phyloP scores from a whole-genome alignment of 108 stramenopile genomes.

The Skeletonema marinoi region DNA sequence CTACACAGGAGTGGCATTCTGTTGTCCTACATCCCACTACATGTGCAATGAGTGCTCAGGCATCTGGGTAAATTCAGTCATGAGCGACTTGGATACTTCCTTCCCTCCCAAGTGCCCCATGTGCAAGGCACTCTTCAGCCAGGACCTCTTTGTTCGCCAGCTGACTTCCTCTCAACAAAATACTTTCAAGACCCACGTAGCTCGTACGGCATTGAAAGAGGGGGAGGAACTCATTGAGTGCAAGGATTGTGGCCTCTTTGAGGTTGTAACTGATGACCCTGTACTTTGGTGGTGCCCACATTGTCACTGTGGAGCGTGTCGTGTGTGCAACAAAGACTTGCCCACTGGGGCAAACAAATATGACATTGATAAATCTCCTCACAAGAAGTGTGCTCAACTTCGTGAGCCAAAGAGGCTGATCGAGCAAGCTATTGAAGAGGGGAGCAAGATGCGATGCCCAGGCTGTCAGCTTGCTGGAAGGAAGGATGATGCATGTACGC shows the following conservation, averaged over 20 bases:
- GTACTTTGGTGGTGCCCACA: constrained; percentile 10
- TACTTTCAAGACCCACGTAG: neutral
- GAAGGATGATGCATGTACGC: constrained; percentile 7
- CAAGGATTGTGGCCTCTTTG: constrained; percentile 7
- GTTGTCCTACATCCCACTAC: constrained; percentile 6
- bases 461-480: constrained; percentile 1
- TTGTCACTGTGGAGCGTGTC: neutral
- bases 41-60: constrained; percentile 8
- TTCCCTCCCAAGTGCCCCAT: constrained; percentile 8
- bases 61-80: neutral
- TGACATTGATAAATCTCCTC: neutral
- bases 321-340: constrained; percentile 15
- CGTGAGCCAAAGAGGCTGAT: constrained; percentile 9
- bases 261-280: constrained; percentile 1
- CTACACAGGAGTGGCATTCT: constrained; percentile 3
- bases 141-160: constrained; percentile 7
- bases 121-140: constrained; percentile 8
- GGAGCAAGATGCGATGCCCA: constrained; percentile 6
- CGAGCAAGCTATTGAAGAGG: constrained; percentile 6
- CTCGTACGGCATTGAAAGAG: neutral
- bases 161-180: constrained; percentile 1
- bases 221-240: constrained; percentile 11
- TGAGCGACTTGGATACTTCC: constrained; percentile 4
- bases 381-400: neutral
- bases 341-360: neutral